Conservation (phyloP, 2,329 filamentous ascomycete species). For the Metarhizium humberi region DNA sequence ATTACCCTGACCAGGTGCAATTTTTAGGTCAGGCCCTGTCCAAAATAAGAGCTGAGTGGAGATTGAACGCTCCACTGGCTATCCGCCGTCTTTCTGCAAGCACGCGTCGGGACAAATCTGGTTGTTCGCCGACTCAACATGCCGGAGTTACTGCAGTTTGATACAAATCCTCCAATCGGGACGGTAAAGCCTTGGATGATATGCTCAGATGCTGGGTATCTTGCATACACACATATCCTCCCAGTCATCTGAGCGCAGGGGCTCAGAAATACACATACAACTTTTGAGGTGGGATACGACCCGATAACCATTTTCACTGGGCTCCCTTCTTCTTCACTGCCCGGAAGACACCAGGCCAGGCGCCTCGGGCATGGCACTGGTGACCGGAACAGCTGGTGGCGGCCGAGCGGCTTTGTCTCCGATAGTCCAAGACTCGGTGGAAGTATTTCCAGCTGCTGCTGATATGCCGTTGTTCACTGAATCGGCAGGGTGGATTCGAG, state of each 20-base stretch:
- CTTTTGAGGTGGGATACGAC: not conserved
- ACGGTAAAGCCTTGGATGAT: not conserved
- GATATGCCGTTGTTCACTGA: slow-evolving; percentile 5
- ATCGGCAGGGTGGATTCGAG: slow-evolving; percentile 5
- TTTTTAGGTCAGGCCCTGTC: not conserved
- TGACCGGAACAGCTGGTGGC: slow-evolving; percentile 7
- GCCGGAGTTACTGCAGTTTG: not conserved
- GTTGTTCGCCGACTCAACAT: not conserved
- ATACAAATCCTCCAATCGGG: not conserved
- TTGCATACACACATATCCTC: slow-evolving; percentile 3
- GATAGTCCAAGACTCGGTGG: slow-evolving; percentile 24
- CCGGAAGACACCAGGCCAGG: slow-evolving; percentile 1
- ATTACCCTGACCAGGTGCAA: not conserved
- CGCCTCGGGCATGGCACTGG: slow-evolving; percentile 4
- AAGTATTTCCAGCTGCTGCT: slow-evolving; percentile 5
- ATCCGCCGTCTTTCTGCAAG: not conserved
- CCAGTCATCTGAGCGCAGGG: not conserved
- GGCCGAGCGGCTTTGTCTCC: slow-evolving; percentile 11
- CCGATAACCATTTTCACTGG: not conserved
- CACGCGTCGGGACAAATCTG: not conserved
- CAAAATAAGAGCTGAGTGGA: not conserved
- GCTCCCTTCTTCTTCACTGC: not conserved
- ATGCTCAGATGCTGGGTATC: not conserved
- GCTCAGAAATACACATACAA: slow-evolving; percentile 2
- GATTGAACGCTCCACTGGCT: not conserved